Evolutionary conservation across 495 filamentous ascomycete genomes (phyloP).

Genomic region (Xylona heveae): DNA sequence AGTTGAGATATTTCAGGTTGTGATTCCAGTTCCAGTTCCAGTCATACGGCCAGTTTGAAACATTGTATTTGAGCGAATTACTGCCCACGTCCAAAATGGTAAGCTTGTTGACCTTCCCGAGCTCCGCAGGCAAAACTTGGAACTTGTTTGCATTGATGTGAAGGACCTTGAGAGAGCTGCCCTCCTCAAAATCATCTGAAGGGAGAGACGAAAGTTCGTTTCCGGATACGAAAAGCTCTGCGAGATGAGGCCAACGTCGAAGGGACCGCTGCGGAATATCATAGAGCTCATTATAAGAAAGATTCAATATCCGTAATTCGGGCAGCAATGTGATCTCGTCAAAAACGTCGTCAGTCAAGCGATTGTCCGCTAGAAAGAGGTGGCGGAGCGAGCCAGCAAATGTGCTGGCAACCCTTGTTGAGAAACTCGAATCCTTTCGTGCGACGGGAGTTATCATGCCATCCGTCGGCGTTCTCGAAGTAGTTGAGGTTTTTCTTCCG

Average conservation of each 20-base stretch:
- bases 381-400: constrained; percentile 70
- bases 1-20: constrained; percentile 82
- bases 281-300: constrained; percentile 85
- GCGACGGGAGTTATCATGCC: constrained; percentile 33
- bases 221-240: constrained; percentile 85
- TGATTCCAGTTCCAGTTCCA: constrained; percentile 99
- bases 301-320: constrained; percentile 73
- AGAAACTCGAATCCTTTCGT: constrained; percentile 77
- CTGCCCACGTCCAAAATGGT: constrained; percentile 84
- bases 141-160: constrained; percentile 97
- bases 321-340: constrained; percentile 66
- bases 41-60: constrained; percentile 97
- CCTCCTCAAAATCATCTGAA: constrained; percentile 83
- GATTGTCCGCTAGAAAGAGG: constrained; percentile 81
- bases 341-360: constrained; percentile 81
- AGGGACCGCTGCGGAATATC: constrained; percentile 81
- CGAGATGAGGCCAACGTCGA: constrained; percentile 65
- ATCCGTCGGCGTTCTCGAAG: constrained; percentile 42
- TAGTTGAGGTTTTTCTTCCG: constrained; percentile 63
- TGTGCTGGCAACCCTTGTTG: constrained; percentile 50
- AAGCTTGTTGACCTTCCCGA: constrained; percentile 81
- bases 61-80: constrained; percentile 96
- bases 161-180: constrained; percentile 63
- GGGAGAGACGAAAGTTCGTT: constrained; percentile 84
- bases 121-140: constrained; percentile 84